Percentiles rank a stretch among this genome's conserved stretches.
Conservation (phyloP, 2,329 filamentous ascomycete species). For the Diaporthe capsici region DNA sequence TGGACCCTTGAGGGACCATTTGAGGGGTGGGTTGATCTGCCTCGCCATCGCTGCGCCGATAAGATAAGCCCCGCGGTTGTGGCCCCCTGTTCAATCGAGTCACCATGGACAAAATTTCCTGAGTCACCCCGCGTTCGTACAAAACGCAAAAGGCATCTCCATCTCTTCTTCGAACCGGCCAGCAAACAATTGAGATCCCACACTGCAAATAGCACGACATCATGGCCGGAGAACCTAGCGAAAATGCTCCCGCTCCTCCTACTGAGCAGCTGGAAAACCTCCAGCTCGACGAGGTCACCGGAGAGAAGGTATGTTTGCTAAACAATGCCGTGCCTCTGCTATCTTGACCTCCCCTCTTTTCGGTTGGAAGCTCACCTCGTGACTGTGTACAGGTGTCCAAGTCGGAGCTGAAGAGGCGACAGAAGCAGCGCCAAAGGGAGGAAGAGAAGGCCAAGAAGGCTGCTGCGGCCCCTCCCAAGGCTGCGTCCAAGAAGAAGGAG, state of each 20-base stretch:
- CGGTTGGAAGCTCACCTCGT: slow-evolving; percentile 27
- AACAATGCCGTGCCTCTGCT: background rate
- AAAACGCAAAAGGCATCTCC: background rate
- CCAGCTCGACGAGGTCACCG: slow-evolving; percentile 91
- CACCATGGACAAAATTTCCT: slow-evolving; percentile 33
- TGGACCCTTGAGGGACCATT: background rate
- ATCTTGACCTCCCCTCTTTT: background rate
- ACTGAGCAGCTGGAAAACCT: slow-evolving; percentile 77
- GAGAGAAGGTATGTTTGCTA: slow-evolving; percentile 69
- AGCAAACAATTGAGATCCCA: slow-evolving; percentile 33
- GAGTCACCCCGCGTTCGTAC: slow-evolving; percentile 33
- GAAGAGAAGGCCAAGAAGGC: slow-evolving; percentile 91
- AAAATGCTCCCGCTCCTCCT: slow-evolving; percentile 50
- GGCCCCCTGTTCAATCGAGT: slow-evolving; percentile 25
- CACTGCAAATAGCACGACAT: slow-evolving; percentile 23
- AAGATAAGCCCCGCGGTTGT: slow-evolving; percentile 37
- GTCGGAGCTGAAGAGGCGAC: slow-evolving; percentile 92
- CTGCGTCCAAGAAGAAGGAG: slow-evolving; percentile 71
- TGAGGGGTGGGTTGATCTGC: background rate
- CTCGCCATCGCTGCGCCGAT: background rate
- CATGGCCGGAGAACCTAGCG: slow-evolving; percentile 44
- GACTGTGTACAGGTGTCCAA: slow-evolving; percentile 71
- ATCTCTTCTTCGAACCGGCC: background rate
- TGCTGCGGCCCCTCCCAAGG: slow-evolving; percentile 65
- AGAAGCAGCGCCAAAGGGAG: slow-evolving; percentile 91